These are phyloP conservation scores for Trichoderma sp. DNA, from an alignment of 2,329 filamentous ascomycete species.

Conservation along the genomic window DNA sequence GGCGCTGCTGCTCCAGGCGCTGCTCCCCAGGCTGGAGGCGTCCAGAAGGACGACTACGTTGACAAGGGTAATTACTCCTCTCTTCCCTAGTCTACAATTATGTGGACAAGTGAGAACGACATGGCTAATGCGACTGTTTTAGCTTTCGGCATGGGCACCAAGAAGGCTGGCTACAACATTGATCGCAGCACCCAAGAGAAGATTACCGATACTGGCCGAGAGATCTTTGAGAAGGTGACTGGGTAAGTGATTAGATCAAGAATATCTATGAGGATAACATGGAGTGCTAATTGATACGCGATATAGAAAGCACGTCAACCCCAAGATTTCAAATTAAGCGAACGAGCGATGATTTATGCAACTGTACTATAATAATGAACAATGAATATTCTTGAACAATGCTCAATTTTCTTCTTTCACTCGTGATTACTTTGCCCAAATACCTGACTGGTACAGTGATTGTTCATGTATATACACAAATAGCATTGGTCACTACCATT, in stretches of 20 bases:
- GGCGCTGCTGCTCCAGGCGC: constrained; percentile 32
- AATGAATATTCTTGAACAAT: not conserved
- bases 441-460: not conserved
- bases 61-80: constrained; percentile 43
- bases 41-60: constrained; percentile 40
- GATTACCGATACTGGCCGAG: constrained; percentile 45
- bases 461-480: not conserved
- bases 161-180: constrained; percentile 45
- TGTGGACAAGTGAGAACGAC: not conserved
- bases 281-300: not conserved
- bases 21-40: constrained; percentile 21
- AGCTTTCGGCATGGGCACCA: constrained; percentile 40
- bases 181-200: constrained; percentile 44
- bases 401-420: not conserved
- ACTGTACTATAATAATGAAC: not conserved
- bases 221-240: constrained; percentile 43
- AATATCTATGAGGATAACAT: not conserved
- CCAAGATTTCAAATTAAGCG: constrained; percentile 25
- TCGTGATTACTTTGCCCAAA: not conserved
- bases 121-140: not conserved
- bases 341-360: not conserved
- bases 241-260: constrained; percentile 39
- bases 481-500: not conserved
- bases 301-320: constrained; percentile 11
- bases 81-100: not conserved